Conservation (phyloP, 1,284 basidiomycete species). For the Fomitopsis pinicola region DNA sequence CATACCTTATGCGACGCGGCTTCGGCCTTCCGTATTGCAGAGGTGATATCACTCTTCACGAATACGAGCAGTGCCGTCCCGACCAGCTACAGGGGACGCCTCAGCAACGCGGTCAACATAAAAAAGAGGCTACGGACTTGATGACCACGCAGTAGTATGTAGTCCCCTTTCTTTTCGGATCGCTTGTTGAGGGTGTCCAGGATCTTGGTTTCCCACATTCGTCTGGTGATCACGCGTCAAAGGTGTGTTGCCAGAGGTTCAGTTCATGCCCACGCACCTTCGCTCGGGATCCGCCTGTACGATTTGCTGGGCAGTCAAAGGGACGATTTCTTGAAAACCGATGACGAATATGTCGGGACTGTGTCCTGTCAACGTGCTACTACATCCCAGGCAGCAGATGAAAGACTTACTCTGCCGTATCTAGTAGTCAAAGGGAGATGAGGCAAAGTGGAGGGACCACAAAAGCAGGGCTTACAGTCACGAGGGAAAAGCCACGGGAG, state of each 20-base stretch:
- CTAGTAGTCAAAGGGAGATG: constrained; percentile 28
- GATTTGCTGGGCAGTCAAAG: constrained; percentile 94
- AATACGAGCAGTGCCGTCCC: constrained; percentile 90
- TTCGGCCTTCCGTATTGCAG: constrained; percentile 87
- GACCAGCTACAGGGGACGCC: constrained; percentile 60
- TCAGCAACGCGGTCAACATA: neutral
- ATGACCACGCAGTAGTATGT: constrained; percentile 88
- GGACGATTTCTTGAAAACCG: constrained; percentile 97
- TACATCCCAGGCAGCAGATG: neutral
- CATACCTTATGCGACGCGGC: constrained; percentile 85
- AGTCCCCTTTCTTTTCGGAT: constrained; percentile 65
- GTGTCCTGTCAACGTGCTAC: neutral
- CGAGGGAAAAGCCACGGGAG: constrained; percentile 89
- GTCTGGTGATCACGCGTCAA: constrained; percentile 40
- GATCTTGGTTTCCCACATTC: constrained; percentile 84
- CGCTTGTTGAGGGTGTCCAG: constrained; percentile 74
- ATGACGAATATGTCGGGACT: constrained; percentile 91
- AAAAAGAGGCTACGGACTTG: constrained; percentile 47
- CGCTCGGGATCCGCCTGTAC: constrained; percentile 95
- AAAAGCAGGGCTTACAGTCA: constrained; percentile 47
- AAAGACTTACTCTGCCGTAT: constrained; percentile 51
- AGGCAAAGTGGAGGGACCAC: neutral
- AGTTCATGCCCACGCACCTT: constrained; percentile 40
- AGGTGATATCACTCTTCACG: constrained; percentile 73
- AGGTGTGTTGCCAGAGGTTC: neutral